A percentile compares a stretch with the other conserved stretches of the same genome.
These are phyloP conservation scores for Eragrostis tef DNA, from an alignment of 202 grass and related monocot species.

Conservation along the genomic window DNA sequence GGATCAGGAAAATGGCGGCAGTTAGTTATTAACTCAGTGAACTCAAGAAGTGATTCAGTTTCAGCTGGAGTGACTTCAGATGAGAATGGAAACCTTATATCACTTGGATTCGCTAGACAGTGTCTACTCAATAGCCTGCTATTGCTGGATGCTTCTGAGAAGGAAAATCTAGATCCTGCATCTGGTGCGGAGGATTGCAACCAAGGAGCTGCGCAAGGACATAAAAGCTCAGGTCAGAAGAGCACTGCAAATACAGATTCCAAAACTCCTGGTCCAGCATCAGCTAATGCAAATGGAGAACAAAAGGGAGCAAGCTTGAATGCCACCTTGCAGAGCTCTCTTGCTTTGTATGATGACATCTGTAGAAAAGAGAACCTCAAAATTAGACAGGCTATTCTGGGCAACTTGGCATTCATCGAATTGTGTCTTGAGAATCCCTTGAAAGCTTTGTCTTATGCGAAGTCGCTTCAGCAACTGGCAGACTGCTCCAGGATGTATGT, in stretches of 20 bases:
- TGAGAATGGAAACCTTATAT: slow-evolving; percentile 55
- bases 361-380: slow-evolving; percentile 80
- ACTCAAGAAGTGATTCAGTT: slow-evolving; percentile 44
- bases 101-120: slow-evolving; percentile 75
- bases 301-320: slow-evolving; percentile 64
- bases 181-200: slow-evolving; percentile 50
- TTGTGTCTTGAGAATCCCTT: slow-evolving; percentile 81
- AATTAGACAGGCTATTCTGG: slow-evolving; percentile 80
- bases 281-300: slow-evolving; percentile 69
- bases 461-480: slow-evolving; percentile 57
- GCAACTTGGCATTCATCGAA: slow-evolving; percentile 77
- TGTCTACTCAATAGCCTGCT: slow-evolving; percentile 81
- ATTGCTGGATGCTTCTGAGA: slow-evolving; percentile 59
- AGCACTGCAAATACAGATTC: slow-evolving; percentile 54
- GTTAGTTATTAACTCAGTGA: slow-evolving; percentile 60
- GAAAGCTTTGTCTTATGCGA: slow-evolving; percentile 74
- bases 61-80: slow-evolving; percentile 46
- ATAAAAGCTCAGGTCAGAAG: slow-evolving; percentile 61
- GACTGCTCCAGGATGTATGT: slow-evolving; percentile 84
- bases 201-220: slow-evolving; percentile 46
- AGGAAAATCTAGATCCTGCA: slow-evolving; percentile 45
- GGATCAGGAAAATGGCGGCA: slow-evolving; percentile 81
- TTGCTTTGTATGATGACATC: slow-evolving; percentile 69
- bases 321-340: slow-evolving; percentile 69
- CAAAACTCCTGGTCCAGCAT: slow-evolving; percentile 45